These are phyloP conservation scores for Barnettozyma sucrosica DNA, from an alignment of 805 yeast species.

Conservation along the genomic window DNA sequence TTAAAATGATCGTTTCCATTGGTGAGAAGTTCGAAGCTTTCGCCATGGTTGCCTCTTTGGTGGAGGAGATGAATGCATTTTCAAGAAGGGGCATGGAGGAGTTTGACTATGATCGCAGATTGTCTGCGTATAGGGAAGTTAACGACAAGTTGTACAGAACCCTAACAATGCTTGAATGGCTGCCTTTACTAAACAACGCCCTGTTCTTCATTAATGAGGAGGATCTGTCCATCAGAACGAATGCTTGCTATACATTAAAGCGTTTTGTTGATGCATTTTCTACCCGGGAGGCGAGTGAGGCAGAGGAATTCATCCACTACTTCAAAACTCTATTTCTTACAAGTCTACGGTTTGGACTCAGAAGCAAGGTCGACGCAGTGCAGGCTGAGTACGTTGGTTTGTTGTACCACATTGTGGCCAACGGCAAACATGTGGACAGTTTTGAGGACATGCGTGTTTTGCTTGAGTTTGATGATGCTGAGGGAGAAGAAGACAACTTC, in stretches of 20 bases:
- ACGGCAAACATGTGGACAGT: constrained; percentile 40
- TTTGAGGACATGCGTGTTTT: constrained; percentile 63
- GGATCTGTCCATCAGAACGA: constrained; percentile 75
- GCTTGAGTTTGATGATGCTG: constrained; percentile 42
- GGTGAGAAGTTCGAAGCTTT: constrained; percentile 45
- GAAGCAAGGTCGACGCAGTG: constrained; percentile 52
- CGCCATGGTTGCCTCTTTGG: constrained; percentile 42
- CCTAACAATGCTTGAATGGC: constrained; percentile 61
- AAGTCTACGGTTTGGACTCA: constrained; percentile 57
- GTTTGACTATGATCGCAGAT: constrained; percentile 72
- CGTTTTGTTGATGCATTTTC: constrained; percentile 53
- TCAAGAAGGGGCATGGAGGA: constrained; percentile 58
- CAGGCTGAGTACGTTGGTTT: constrained; percentile 68
- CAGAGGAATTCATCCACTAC: constrained; percentile 30
- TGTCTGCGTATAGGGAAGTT: constrained; percentile 59
- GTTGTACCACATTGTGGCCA: constrained; percentile 54
- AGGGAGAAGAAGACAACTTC: constrained; percentile 67
- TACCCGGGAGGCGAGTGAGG: constrained; percentile 19
- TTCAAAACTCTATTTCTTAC: constrained; percentile 59
- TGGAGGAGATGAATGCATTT: constrained; percentile 65
- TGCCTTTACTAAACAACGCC: constrained; percentile 64
- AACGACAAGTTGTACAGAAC: constrained; percentile 46
- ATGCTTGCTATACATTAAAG: constrained; percentile 59
- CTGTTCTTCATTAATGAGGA: constrained; percentile 70
- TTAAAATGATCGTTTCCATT: constrained; percentile 52